Conservation (phyloP, 495 filamentous ascomycete genomes). For the Aspergillus biplanus region DNA sequence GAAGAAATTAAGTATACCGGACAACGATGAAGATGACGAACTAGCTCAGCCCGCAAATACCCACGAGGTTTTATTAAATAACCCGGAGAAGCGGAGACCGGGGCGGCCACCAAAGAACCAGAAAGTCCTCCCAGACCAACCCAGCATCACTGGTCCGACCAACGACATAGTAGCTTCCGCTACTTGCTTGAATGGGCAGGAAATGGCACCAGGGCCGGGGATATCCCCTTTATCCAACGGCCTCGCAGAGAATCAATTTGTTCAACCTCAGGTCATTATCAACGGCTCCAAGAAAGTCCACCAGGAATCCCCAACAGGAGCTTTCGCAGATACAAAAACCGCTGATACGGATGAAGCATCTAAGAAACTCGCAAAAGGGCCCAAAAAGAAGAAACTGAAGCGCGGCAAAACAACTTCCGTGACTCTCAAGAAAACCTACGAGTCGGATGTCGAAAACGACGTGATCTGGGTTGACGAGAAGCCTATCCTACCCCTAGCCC, state of each 20-base stretch:
- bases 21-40: constrained; percentile 39
- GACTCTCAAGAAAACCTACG: constrained; percentile 31
- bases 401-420: constrained; percentile 43
- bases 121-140: constrained; percentile 11
- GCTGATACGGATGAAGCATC: constrained; percentile 11
- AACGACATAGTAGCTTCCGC: not conserved
- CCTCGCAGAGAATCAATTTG: not conserved
- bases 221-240: not conserved
- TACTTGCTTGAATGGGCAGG: not conserved
- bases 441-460: constrained; percentile 38
- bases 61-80: constrained; percentile 2
- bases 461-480: constrained; percentile 45
- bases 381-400: constrained; percentile 46
- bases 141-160: not conserved
- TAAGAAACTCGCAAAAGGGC: constrained; percentile 25
- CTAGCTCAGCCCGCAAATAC: constrained; percentile 22
- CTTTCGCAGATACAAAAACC: not conserved
- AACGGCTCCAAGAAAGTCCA: not conserved
- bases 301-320: not conserved
- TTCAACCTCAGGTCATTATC: not conserved
- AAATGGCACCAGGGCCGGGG: not conserved
- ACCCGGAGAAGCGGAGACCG: constrained; percentile 29
- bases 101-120: constrained; percentile 29
- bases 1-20: constrained; percentile 35
- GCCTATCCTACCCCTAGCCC: constrained; percentile 13